Evolutionary conservation across 495 filamentous ascomycete genomes (phyloP).

Genomic region (Talaromyces ruber): DNA sequence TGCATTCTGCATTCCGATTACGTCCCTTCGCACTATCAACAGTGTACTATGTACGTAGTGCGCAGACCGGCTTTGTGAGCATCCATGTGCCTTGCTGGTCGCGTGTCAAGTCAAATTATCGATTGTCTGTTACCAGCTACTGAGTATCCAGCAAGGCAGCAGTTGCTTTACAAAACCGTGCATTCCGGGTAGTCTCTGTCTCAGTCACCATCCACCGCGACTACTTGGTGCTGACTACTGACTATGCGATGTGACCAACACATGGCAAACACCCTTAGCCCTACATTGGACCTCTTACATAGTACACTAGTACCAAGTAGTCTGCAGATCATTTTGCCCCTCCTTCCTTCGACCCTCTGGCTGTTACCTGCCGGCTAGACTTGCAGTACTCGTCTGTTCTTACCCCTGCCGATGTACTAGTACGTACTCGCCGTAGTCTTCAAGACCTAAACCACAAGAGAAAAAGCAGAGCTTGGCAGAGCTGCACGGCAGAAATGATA

Average conservation of each 20-base stretch:
- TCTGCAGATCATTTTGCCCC: not conserved
- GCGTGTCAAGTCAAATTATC: not conserved
- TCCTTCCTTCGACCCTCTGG: not conserved
- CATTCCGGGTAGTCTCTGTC: too few species aligned
- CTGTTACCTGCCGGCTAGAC: not conserved
- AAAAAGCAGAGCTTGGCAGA: not conserved
- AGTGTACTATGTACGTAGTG: not conserved
- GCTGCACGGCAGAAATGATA: not conserved
- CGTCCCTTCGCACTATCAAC: not conserved
- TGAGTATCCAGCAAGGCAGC: not conserved
- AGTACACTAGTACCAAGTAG: too few species aligned
- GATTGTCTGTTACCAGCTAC: not conserved
- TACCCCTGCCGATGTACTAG: too few species aligned
- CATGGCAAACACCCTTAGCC: not conserved
- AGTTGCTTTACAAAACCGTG: too few species aligned
- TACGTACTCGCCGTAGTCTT: too few species aligned
- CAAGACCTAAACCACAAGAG: constrained; percentile 1
- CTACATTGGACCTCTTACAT: not conserved
- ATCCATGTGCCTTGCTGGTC: not conserved
- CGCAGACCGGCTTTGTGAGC: not conserved
- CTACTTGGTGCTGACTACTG: not conserved
- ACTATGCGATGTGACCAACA: not conserved
- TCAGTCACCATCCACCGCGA: not conserved
- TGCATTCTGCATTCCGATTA: not conserved
- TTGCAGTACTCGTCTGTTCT: not conserved